These are phyloP conservation scores for Aurantiochytrium sp. DNA, from an alignment of 108 stramenopile genomes.

Conservation along the genomic window DNA sequence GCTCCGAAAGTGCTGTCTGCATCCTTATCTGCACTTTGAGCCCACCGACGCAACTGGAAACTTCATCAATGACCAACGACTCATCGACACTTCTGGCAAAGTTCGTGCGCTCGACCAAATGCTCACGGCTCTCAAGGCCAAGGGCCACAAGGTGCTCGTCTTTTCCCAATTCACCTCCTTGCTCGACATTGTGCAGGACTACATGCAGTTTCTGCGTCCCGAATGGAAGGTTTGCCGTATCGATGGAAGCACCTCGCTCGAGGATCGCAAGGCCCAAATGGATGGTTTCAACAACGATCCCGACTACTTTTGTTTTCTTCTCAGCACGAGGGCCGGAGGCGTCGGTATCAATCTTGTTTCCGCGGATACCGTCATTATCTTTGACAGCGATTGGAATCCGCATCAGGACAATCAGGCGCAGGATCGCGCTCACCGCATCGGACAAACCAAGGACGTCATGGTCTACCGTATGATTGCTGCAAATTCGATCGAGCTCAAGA, in stretches of 20 bases:
- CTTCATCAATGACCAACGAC: constrained; percentile 50
- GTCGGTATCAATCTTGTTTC: constrained; percentile 89
- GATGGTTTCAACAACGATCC: constrained; percentile 85
- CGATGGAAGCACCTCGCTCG: constrained; percentile 78
- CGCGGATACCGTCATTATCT: constrained; percentile 92
- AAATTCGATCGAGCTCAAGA: not conserved
- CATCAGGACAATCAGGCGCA: constrained; percentile 94
- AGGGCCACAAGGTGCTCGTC: constrained; percentile 84
- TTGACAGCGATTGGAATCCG: constrained; percentile 98
- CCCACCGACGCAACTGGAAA: constrained; percentile 67
- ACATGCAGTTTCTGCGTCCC: constrained; percentile 57
- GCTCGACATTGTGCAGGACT: constrained; percentile 84
- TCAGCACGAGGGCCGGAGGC: constrained; percentile 89
- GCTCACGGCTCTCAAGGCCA: constrained; percentile 73
- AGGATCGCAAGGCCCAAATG: constrained; percentile 87
- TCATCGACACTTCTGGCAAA: constrained; percentile 80
- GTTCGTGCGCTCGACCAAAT: constrained; percentile 79
- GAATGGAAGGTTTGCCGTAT: constrained; percentile 56
- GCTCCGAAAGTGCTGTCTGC: constrained; percentile 79
- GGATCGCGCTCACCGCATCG: constrained; percentile 93
- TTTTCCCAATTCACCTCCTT: constrained; percentile 92
- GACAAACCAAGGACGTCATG: constrained; percentile 70
- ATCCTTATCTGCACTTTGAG: constrained; percentile 75
- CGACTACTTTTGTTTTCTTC: constrained; percentile 77
- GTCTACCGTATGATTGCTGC: constrained; percentile 80